Evolutionary conservation across 1,284 basidiomycete genomes (phyloP), one percentile per base, ranked within the genome.

Genomic region (Ceratobasidium sp.): DNA sequence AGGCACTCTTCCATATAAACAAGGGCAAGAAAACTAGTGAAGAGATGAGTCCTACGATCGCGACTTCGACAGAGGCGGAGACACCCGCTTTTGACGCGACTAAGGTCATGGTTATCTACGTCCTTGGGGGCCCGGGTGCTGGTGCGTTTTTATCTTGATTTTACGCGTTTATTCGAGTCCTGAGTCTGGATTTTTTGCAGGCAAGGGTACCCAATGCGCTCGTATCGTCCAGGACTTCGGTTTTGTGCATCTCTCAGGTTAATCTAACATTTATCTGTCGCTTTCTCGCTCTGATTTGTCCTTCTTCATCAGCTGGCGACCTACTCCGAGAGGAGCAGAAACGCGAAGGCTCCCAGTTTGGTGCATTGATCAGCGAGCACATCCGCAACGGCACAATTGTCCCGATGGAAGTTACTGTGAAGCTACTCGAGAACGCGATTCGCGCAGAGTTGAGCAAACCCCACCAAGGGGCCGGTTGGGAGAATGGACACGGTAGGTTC

Each of bases 161-260:
- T 10, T 44, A 38, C 56, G 42, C 15, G 50, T 52, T 28, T 48
- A 28, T 28, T 38, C 13, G 46, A 57, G 46, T 64, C n/a, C 40
- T 52, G 38, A 54, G 23, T 69, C 23, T 12, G 33, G 20, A 42
- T 56, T n/a, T 80, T 28, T n/a, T n/a, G n/a, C 42, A 96, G 97
- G 97, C 80, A 99, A 99, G 86, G 98, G 98, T 70, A 99, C 98
- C 0, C 98, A 99, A 84, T 99, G 96, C 83, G 91, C 89, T 44
- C 89, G 88, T 78, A 92, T 99, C 75, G 97, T 98, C n/a, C 82
- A 92, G 68, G 93, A 96, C 78, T 98, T 94, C 83, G 90, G 90
- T 68, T 99, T 99, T 85, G 94, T 92, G 82, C 98, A 99, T 87
- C 91, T 99, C 64, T 98, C 96, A 65, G 96, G 96, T 96, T 81